Conservation (phyloP, 1,284 basidiomycete species). For the Rhizoctonia solani region DNA sequence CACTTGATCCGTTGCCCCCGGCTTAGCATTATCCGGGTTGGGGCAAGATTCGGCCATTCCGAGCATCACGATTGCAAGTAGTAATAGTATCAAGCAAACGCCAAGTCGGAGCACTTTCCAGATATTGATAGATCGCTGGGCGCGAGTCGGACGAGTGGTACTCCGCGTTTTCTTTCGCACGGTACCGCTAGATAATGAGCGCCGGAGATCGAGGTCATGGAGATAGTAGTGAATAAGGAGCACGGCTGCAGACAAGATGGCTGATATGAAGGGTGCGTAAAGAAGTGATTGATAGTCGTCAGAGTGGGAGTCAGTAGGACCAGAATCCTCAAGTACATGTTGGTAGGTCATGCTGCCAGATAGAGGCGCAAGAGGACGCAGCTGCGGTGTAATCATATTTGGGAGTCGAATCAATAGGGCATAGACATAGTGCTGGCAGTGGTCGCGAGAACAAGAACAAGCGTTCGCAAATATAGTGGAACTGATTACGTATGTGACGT, state of each 20-base stretch:
- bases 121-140: not conserved
- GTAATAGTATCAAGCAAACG: slow-evolving; percentile 4
- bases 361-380: too few relatives aligned
- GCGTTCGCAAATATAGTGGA: too few relatives aligned
- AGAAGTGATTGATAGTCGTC: not conserved
- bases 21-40: not conserved
- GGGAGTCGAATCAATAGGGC: too few relatives aligned
- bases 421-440: too few relatives aligned
- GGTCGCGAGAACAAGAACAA: too few relatives aligned
- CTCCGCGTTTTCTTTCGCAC: not conserved
- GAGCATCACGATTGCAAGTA: not conserved
- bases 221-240: not conserved
- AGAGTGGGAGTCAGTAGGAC: not conserved
- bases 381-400: too few relatives aligned
- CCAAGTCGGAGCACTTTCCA: slow-evolving; percentile 23
- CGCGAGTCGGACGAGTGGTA: not conserved
- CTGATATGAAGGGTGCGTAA: not conserved
- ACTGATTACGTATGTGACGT: too few relatives aligned
- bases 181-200: not conserved
- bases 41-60: slow-evolving; percentile 7
- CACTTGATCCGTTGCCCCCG: not conserved
- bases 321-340: not conserved
- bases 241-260: not conserved
- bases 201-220: not conserved
- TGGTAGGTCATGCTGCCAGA: not conserved